phyloP scores from a whole-genome alignment of 208 protist species.

The Phytomonas serpens region DNA sequence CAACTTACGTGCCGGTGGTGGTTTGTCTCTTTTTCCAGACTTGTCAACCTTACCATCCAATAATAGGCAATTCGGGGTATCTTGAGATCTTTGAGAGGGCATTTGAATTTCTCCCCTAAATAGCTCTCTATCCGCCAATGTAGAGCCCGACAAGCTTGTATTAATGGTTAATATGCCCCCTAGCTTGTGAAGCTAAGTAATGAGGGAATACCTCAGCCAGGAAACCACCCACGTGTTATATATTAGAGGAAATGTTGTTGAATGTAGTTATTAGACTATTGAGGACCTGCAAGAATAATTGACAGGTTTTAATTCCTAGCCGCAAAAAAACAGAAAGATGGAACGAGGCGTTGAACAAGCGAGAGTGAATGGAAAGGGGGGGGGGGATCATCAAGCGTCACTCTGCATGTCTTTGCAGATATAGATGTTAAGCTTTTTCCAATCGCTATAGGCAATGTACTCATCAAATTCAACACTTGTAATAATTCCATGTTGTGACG shows the following conservation, averaged over 20 bases:
- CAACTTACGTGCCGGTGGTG: not conserved
- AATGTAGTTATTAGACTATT: too few relatives aligned
- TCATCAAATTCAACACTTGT: not conserved
- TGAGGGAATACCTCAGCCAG: not conserved
- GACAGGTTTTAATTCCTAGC: not conserved
- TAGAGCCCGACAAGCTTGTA: not conserved
- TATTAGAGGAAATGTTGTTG: too few relatives aligned
- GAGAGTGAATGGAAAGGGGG: not conserved
- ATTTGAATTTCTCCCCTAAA: not conserved
- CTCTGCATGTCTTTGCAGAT: not conserved
- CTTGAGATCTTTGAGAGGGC: not conserved
- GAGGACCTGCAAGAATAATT: not conserved
- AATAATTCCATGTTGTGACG: not conserved
- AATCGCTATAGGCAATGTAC: not conserved
- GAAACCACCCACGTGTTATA: not conserved
- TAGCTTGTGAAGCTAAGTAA: not conserved
- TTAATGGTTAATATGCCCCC: not conserved
- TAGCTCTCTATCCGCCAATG: not conserved
- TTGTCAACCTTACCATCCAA: not conserved
- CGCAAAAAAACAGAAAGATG: not conserved
- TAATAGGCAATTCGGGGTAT: not conserved
- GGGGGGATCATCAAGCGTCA: not conserved
- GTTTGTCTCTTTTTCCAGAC: not conserved
- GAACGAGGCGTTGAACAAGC: not conserved
- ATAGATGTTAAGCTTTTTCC: not conserved